Evolutionary conservation across 2,329 filamentous ascomycete species (phyloP).

Genomic region (Pestalotiopsis sp.): DNA sequence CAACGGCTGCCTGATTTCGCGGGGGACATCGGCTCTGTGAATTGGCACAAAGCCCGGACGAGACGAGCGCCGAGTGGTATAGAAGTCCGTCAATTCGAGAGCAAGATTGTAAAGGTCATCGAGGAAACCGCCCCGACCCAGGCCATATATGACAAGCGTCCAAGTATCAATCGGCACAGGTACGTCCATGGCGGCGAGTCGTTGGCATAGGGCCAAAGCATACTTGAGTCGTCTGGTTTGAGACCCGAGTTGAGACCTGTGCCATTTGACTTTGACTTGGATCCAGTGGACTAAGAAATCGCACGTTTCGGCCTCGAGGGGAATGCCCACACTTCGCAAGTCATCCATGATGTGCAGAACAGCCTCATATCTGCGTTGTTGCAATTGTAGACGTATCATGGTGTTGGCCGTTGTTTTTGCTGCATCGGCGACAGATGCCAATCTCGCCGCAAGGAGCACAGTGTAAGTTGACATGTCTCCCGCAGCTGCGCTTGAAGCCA

Average conservation of each 20-base stretch:
- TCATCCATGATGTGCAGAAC: constrained; percentile 39
- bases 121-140: constrained; percentile 47
- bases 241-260: constrained; percentile 8
- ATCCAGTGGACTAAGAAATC: constrained; percentile 27
- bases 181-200: constrained; percentile 41
- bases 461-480: constrained; percentile 45
- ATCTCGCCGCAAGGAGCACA: constrained; percentile 48
- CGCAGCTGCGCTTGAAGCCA: constrained; percentile 35
- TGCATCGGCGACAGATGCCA: constrained; percentile 34
- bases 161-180: constrained; percentile 45
- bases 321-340: constrained; percentile 37
- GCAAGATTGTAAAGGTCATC: constrained; percentile 48
- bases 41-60: constrained; percentile 43
- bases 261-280: constrained; percentile 1
- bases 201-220: constrained; percentile 33
- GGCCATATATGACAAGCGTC: constrained; percentile 45
- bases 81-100: constrained; percentile 43
- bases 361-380: constrained; percentile 26
- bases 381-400: constrained; percentile 34
- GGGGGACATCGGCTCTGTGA: constrained; percentile 46
- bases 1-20: constrained; percentile 31
- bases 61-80: constrained; percentile 33
- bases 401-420: constrained; percentile 35
- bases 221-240: background rate
- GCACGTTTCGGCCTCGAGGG: constrained; percentile 32